Percentiles rank a stretch among this genome's conserved stretches.
phyloP scores from a whole-genome alignment of 2,329 filamentous ascomycete genomes.

The Cladosporium sp. region DNA sequence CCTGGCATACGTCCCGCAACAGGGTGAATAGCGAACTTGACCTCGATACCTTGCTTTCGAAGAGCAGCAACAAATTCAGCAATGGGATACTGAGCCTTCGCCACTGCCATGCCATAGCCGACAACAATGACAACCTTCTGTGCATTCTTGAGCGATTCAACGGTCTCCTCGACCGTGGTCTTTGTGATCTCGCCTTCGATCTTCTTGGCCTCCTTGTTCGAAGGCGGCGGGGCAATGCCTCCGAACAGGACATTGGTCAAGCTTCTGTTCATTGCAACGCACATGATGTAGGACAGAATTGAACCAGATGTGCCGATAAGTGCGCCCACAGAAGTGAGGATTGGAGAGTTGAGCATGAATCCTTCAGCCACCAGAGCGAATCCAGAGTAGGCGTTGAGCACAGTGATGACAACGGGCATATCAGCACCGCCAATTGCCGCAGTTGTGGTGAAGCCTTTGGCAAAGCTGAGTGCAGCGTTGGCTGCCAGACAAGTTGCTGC shows the following conservation, averaged over 20 bases:
- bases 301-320: constrained; percentile 85
- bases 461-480: constrained; percentile 73
- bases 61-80: constrained; percentile 73
- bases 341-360: constrained; percentile 83
- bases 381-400: constrained; percentile 85
- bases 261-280: constrained; percentile 86
- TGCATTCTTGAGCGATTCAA: constrained; percentile 68
- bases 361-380: constrained; percentile 88
- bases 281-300: constrained; percentile 83
- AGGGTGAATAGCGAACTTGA: constrained; percentile 85
- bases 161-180: constrained; percentile 75
- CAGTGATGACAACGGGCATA: constrained; percentile 89
- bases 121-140: constrained; percentile 87
- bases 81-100: constrained; percentile 88
- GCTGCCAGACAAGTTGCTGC: constrained; percentile 73
- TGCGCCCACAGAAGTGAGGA: constrained; percentile 79
- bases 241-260: constrained; percentile 88
- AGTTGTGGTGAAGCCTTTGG: constrained; percentile 84
- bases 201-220: constrained; percentile 48
- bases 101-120: constrained; percentile 91
- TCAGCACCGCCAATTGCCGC: constrained; percentile 88
- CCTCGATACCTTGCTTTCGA: constrained; percentile 70
- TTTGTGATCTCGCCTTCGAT: constrained; percentile 76
- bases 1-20: constrained; percentile 90
- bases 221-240: constrained; percentile 60